phyloP scores from a whole-genome alignment of 495 filamentous ascomycete species.

The Saxophila tyrrhenica region DNA sequence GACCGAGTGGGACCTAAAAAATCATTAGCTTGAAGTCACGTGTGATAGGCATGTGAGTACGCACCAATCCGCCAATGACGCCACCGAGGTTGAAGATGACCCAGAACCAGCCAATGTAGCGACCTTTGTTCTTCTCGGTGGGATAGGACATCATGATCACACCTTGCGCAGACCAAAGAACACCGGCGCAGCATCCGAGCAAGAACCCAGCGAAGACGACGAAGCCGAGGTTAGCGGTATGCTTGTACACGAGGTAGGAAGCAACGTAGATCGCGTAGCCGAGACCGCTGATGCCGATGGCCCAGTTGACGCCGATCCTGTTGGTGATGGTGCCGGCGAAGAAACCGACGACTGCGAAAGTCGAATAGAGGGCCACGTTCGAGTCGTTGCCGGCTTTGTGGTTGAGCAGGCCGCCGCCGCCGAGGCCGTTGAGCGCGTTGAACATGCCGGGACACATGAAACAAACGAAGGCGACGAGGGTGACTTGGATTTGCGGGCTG shows the following conservation, averaged over 20 bases:
- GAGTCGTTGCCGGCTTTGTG: slow-evolving; percentile 53
- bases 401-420: slow-evolving; percentile 59
- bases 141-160: slow-evolving; percentile 96
- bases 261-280: slow-evolving; percentile 80
- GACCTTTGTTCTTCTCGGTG: slow-evolving; percentile 66
- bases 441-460: slow-evolving; percentile 40
- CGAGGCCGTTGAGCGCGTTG: slow-evolving; percentile 53
- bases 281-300: slow-evolving; percentile 68
- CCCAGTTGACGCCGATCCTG: slow-evolving; percentile 59
- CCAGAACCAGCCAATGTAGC: slow-evolving; percentile 88
- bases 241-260: slow-evolving; percentile 70
- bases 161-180: slow-evolving; percentile 87
- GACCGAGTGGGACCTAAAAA: slow-evolving; percentile 55
- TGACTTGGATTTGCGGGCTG: slow-evolving; percentile 17
- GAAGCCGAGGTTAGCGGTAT: slow-evolving; percentile 51
- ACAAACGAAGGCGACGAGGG: slow-evolving; percentile 23
- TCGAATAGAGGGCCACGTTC: slow-evolving; percentile 64
- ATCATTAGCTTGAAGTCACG: slow-evolving; percentile 12
- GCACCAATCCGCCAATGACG: slow-evolving; percentile 74
- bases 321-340: slow-evolving; percentile 70
- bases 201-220: slow-evolving; percentile 47
- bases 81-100: slow-evolving; percentile 89
- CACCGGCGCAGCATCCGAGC: slow-evolving; percentile 64
- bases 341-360: slow-evolving; percentile 79
- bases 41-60: slow-evolving; percentile 8